Conservation (phyloP, 1,284 basidiomycete genomes). For the Earliella scabrosa region DNA sequence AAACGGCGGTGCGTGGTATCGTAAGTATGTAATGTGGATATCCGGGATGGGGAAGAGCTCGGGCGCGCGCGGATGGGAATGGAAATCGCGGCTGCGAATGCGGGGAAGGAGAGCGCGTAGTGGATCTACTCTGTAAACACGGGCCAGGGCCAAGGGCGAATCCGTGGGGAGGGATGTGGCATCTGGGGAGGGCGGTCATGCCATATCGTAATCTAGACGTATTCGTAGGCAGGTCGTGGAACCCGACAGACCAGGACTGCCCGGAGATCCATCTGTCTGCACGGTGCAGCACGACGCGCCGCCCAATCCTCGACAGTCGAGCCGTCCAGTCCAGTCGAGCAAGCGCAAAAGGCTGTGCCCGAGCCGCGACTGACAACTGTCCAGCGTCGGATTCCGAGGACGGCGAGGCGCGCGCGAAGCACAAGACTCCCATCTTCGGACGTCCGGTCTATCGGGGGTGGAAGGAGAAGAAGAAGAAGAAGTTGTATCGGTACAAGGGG, state of each 20-base stretch:
- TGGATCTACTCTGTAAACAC: too few species aligned
- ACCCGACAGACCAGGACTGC: too few species aligned
- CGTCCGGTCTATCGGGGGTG: not conserved
- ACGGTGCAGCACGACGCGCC: too few species aligned
- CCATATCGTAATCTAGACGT: too few species aligned
- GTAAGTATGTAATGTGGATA: too few species aligned
- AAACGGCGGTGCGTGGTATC: too few species aligned
- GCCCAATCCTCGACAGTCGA: not conserved
- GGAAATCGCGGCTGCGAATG: not conserved
- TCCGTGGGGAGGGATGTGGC: not conserved
- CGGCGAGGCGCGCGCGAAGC: not conserved
- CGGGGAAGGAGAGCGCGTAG: not conserved
- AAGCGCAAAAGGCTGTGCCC: not conserved
- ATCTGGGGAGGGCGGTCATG: not conserved
- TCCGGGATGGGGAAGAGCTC: not conserved
- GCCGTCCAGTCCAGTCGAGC: not conserved
- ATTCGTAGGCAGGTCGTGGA: too few species aligned
- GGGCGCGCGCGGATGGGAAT: not conserved
- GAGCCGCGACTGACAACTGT: too few species aligned
- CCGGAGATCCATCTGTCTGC: not conserved
- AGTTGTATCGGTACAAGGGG: too few species aligned
- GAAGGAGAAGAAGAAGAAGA: too few species aligned
- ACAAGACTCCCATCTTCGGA: too few species aligned
- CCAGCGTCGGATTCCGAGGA: too few species aligned
- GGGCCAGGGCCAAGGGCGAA: not conserved